Base-by-base conservation (phyloP, 192 early-diverging fungal species). In the Diversispora epigaea region DNA sequence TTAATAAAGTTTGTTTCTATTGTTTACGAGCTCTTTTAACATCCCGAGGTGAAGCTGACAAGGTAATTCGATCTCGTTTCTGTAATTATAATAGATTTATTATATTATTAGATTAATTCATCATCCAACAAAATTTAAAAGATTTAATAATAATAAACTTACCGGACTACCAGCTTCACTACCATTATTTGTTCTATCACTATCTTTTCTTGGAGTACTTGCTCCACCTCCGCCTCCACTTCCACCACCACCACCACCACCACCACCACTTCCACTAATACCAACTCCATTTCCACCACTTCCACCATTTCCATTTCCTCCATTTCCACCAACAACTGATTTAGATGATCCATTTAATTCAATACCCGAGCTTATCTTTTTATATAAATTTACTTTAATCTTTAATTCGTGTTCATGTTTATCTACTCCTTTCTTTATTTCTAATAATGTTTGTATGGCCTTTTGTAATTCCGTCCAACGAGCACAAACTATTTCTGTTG, bases 361-460 rank as follows among this genome's bases (percentile, higher is more conserved):
- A 63, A 5, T 63, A 40, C 4, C n/a, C 11, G 41, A 41, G n/a
- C 10, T 46, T 21, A 39, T 39, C 21, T 49, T 68, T 68, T 68
- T n/a, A 32, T 47, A 45, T 25, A 45, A 46, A 9, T 7, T 10
- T 6, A n/a, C 15, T 50, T 68, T 68, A 10, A 86, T 80, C 62
- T 89, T 86, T 10, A 91, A 79, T 54, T 96, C 95, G 6, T 85
- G 79, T 73, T 96, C 93, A 7, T 88, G 76, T 82, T 91, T 93
- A 77, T 98, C 96, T 1, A 87, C 89, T 7, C 85, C 83, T 73
- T 92, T 92, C 78, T 94, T 95, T 62, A 93, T 80, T 73, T 98
- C 96, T 63, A 95, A 79, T 75, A 96, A 77, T 25, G 80, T 87
- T 52, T 93, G 80, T 66, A 96, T 89, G 11, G 89, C 91, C 55